phyloP scores from a whole-genome alignment of 257 asterid genomes.

The Solanum neorickii region DNA sequence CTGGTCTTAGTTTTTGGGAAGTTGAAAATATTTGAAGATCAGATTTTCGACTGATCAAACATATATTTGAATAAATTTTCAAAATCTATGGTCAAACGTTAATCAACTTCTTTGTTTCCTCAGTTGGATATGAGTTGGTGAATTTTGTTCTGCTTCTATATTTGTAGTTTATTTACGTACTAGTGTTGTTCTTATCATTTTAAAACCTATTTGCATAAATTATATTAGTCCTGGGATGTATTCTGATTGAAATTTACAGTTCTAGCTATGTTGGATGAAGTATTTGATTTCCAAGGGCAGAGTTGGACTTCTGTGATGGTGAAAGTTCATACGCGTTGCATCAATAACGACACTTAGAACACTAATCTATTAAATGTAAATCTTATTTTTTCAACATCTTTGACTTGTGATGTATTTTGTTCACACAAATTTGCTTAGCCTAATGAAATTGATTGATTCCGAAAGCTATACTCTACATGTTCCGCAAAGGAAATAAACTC shows the following conservation, averaged over 20 bases:
- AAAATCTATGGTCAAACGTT: neutral
- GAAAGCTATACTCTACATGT: neutral
- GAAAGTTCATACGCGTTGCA: neutral
- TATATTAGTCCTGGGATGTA: no score
- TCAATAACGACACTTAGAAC: neutral
- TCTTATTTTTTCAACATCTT: neutral
- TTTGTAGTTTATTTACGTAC: neutral
- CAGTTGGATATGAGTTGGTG: neutral
- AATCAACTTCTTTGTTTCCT: neutral
- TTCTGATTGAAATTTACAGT: neutral
- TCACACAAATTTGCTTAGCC: neutral
- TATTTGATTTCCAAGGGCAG: neutral
- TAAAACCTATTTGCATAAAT: neutral
- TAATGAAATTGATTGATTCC: neutral
- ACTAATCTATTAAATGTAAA: neutral
- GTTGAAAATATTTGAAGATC: neutral
- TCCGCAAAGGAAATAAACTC: neutral
- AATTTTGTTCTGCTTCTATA: neutral
- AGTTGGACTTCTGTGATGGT: neutral
- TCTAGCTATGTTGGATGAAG: neutral
- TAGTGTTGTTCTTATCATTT: neutral
- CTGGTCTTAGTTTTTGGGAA: no score
- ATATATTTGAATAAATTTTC: neutral
- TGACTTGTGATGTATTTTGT: neutral
- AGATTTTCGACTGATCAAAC: neutral